A percentile compares a stretch with the other conserved stretches of the same genome.
phyloP scores from a whole-genome alignment of 768 basidiomycete species.

The Artomyces pyxidatus region DNA sequence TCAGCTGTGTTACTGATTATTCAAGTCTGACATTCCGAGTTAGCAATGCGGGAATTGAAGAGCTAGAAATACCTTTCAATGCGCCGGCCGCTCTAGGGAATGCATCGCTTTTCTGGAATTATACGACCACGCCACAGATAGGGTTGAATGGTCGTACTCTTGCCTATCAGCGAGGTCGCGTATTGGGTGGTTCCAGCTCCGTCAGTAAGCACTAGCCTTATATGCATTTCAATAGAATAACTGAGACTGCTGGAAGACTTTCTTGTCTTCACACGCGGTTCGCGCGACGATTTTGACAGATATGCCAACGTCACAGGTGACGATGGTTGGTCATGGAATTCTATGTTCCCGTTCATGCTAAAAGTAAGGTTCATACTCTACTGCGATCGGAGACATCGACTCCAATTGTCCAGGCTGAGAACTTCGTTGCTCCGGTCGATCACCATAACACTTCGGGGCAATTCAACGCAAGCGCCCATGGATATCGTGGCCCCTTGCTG shows the following conservation, averaged over 20 bases:
- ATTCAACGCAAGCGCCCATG: slow-evolving; percentile 31
- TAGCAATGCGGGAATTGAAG: background rate
- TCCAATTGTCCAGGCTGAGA: slow-evolving; percentile 25
- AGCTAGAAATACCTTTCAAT: background rate
- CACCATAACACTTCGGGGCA: slow-evolving; percentile 30
- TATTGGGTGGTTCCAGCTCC: slow-evolving; percentile 20
- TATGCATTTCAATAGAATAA: background rate
- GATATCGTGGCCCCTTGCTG: slow-evolving; percentile 27
- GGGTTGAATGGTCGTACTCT: slow-evolving; percentile 15
- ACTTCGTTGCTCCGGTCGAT: slow-evolving; percentile 29
- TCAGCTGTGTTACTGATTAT: no score
- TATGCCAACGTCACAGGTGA: slow-evolving; percentile 11
- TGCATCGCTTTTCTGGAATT: slow-evolving; percentile 22
- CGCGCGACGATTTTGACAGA: slow-evolving; percentile 14
- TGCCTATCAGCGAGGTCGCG: slow-evolving; percentile 17
- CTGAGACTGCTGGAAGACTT: slow-evolving; percentile 2
- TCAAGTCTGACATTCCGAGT: no score
- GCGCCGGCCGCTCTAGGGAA: background rate
- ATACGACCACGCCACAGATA: slow-evolving; percentile 19
- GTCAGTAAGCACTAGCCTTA: slow-evolving; percentile 14
- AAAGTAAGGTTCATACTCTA: no score
- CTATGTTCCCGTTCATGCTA: background rate
- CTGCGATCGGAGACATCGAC: background rate
- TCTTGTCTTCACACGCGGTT: slow-evolving; percentile 16
- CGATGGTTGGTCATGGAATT: slow-evolving; percentile 9